Conservation (phyloP, 768 basidiomycete genomes). For the Rossbeevera mucosa region DNA sequence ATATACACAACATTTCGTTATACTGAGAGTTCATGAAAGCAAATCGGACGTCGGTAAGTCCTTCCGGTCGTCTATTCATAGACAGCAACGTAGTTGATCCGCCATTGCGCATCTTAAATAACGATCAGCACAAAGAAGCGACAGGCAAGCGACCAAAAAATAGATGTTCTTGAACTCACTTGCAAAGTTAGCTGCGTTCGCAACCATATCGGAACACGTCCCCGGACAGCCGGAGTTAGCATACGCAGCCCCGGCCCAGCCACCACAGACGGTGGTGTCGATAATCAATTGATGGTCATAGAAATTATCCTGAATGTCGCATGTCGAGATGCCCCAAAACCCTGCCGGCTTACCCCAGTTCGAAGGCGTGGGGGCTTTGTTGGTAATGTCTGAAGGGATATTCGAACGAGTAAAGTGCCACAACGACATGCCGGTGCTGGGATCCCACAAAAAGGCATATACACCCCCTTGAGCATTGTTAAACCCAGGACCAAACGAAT, state of each 20-base stretch:
- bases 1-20: background rate
- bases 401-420: constrained; percentile 51
- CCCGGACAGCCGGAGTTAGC: constrained; percentile 33
- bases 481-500: constrained; percentile 38
- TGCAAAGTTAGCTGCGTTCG: constrained; percentile 51
- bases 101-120: constrained; percentile 48
- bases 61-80: constrained; percentile 34
- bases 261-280: constrained; percentile 32
- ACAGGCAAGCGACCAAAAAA: constrained; percentile 4
- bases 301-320: constrained; percentile 48
- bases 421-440: constrained; percentile 42
- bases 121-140: background rate
- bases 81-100: constrained; percentile 50
- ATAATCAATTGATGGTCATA: constrained; percentile 44
- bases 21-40: background rate
- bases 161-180: constrained; percentile 27
- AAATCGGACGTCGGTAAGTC: background rate
- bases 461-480: constrained; percentile 44
- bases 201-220: constrained; percentile 44
- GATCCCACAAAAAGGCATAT: constrained; percentile 52
- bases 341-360: constrained; percentile 52
- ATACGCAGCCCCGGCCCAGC: constrained; percentile 26
- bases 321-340: constrained; percentile 43
- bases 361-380: constrained; percentile 39
- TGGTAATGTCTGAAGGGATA: constrained; percentile 48